These are phyloP conservation scores for Madurella mycetomatis DNA, from an alignment of 2,329 filamentous ascomycete genomes.

Conservation along the genomic window DNA sequence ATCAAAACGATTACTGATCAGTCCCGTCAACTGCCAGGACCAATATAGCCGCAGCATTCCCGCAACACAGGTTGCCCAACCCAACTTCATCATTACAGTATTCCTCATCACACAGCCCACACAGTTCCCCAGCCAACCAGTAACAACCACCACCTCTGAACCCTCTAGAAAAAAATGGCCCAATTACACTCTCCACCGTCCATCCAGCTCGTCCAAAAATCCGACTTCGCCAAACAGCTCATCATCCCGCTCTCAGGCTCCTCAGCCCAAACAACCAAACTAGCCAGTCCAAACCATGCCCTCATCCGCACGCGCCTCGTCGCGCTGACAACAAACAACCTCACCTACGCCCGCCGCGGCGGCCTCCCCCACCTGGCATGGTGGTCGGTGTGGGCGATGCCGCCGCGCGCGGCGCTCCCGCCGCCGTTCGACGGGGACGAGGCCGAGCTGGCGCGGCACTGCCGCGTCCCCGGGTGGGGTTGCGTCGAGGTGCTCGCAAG, in stretches of 20 bases:
- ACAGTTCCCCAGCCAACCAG: too few relatives aligned
- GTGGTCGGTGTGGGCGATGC: slow-evolving; percentile 10
- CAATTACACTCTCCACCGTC: too few relatives aligned
- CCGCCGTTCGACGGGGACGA: slow-evolving; percentile 4
- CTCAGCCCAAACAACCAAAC: not conserved
- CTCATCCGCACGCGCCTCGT: slow-evolving; percentile 9
- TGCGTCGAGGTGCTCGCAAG: slow-evolving; percentile 13
- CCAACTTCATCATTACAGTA: too few relatives aligned
- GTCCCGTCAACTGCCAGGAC: too few relatives aligned
- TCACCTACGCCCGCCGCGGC: slow-evolving; percentile 13
- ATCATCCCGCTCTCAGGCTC: not conserved
- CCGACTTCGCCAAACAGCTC: not conserved
- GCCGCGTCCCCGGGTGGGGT: slow-evolving; percentile 15
- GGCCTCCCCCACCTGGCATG: slow-evolving; percentile 3
- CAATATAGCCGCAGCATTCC: too few relatives aligned
- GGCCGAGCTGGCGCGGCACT: not conserved
- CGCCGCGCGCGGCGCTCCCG: slow-evolving; percentile 1
- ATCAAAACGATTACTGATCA: too few relatives aligned
- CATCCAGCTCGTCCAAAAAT: not conserved
- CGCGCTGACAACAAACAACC: slow-evolving; percentile 13
- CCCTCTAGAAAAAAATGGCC: too few relatives aligned
- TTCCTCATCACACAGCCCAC: too few relatives aligned
- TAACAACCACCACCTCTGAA: too few relatives aligned
- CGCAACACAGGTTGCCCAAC: too few relatives aligned
- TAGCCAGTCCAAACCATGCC: not conserved